phyloP scores from a whole-genome alignment of 2,329 filamentous ascomycete species.

The Colletotrichum gloeosporioides region DNA sequence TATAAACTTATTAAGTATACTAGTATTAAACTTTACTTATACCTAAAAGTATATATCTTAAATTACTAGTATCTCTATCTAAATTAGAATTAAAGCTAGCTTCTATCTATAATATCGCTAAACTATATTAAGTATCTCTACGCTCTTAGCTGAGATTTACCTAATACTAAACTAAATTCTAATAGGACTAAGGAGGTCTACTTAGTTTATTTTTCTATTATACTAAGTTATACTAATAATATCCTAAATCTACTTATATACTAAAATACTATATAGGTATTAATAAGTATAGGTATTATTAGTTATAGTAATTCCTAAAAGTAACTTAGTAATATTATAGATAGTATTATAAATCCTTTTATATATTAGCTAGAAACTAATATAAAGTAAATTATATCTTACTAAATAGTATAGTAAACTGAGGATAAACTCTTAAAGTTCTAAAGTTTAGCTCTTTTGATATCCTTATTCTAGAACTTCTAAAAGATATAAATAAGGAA shows the following conservation, averaged over 20 bases:
- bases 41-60: not conserved
- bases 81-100: not conserved
- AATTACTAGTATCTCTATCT: not conserved
- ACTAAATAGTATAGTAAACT: not conserved
- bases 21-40: not conserved
- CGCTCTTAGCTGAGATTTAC: not conserved
- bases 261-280: not conserved
- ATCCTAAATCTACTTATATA: not conserved
- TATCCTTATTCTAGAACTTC: not conserved
- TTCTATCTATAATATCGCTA: not conserved
- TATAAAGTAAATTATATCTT: too few relatives aligned
- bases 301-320: not conserved
- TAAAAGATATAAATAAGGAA: not conserved
- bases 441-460: not conserved
- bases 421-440: not conserved
- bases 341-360: not conserved
- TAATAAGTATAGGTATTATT: not conserved
- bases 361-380: not conserved
- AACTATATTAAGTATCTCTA: not conserved
- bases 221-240: not conserved
- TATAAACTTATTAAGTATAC: not conserved
- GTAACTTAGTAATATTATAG: not conserved
- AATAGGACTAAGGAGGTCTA: not conserved
- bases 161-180: not conserved
- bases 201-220: not conserved